A percentile compares a stretch with the other conserved stretches of the same genome.
These are phyloP conservation scores for Tothia fuscella DNA, from an alignment of 2,329 filamentous ascomycete species.

Conservation along the genomic window DNA sequence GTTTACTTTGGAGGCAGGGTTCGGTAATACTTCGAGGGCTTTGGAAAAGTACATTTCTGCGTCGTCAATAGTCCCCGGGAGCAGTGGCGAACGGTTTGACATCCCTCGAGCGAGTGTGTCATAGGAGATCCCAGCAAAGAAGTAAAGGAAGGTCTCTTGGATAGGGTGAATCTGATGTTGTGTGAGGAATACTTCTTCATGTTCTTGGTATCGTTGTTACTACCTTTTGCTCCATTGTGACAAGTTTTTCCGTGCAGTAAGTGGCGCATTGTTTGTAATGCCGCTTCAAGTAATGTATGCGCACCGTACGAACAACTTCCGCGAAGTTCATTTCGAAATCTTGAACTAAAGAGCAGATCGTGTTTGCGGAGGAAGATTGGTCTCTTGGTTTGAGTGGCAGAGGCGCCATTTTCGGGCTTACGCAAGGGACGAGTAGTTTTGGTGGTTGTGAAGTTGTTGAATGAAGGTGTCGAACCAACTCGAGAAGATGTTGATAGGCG, in stretches of 20 bases:
- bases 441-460: too few species aligned
- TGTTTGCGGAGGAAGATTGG: too few species aligned
- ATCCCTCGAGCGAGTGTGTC: slow-evolving; percentile 25
- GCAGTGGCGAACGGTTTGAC: slow-evolving; percentile 18
- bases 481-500: too few species aligned
- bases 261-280: slow-evolving; percentile 26
- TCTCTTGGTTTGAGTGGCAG: too few species aligned
- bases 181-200: background rate
- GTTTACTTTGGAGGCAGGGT: background rate
- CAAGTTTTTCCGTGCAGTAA: slow-evolving; percentile 17
- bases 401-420: too few species aligned
- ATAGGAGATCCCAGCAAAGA: slow-evolving; percentile 26
- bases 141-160: slow-evolving; percentile 23
- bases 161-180: slow-evolving; percentile 22
- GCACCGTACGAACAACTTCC: slow-evolving; percentile 14
- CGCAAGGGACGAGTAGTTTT: too few species aligned
- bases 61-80: slow-evolving; percentile 20
- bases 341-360: too few species aligned
- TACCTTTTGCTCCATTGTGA: slow-evolving; percentile 14
- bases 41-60: slow-evolving; percentile 17
- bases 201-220: background rate
- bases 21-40: slow-evolving; percentile 1
- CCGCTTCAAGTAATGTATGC: slow-evolving; percentile 21
- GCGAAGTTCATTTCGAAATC: background rate
- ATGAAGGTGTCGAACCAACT: too few species aligned